Evolutionary conservation across 2,329 filamentous ascomycete species (phyloP).

Genomic region (Talaromyces sp.): DNA sequence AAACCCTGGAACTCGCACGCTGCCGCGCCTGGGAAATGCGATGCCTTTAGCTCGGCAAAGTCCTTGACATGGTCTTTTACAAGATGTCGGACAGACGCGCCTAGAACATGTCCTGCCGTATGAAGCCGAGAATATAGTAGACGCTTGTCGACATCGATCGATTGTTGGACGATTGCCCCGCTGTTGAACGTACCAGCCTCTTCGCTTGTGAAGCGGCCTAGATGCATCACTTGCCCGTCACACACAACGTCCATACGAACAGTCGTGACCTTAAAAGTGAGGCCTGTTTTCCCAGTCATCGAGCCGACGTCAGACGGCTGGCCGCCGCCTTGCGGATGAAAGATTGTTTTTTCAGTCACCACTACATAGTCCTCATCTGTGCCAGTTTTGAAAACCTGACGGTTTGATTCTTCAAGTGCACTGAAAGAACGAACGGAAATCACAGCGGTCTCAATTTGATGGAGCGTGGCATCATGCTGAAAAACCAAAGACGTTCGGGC

Average conservation of each 20-base stretch:
- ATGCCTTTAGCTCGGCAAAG: constrained; percentile 27
- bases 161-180: constrained; percentile 21
- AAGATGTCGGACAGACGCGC: constrained; percentile 25
- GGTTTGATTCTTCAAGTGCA: constrained; percentile 48
- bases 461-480: constrained; percentile 39
- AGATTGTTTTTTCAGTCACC: constrained; percentile 23
- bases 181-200: constrained; percentile 11
- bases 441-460: constrained; percentile 42
- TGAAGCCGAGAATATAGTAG: constrained; percentile 28
- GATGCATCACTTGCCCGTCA: constrained; percentile 24
- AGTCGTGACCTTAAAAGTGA: constrained; percentile 22
- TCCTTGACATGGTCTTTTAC: constrained; percentile 14
- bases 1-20: constrained; percentile 27
- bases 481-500: constrained; percentile 19
- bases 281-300: constrained; percentile 15
- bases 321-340: constrained; percentile 27
- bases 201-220: constrained; percentile 17
- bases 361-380: constrained; percentile 19
- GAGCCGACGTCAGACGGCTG: constrained; percentile 26
- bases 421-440: constrained; percentile 47
- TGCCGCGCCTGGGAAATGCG: constrained; percentile 26
- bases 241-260: constrained; percentile 21
- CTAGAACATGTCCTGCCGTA: constrained; percentile 28
- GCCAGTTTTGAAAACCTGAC: constrained; percentile 20
- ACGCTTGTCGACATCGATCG: constrained; percentile 22